A percentile compares a stretch with the other conserved stretches of the same genome.
These are phyloP conservation scores for Saccharomycopsis vini DNA, from an alignment of 805 yeast genomes.

Conservation along the genomic window DNA sequence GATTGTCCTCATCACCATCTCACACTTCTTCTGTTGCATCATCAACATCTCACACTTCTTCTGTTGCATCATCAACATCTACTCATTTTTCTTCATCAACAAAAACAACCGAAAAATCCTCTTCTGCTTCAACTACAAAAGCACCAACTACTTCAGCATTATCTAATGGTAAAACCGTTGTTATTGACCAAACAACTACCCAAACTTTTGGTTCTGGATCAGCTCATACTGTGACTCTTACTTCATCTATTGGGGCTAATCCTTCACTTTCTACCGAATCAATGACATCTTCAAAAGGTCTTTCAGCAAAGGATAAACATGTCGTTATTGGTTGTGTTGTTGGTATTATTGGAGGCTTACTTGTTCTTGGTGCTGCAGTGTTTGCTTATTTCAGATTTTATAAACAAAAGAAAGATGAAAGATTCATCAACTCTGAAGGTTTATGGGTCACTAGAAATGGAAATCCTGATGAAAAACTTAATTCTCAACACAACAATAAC, in stretches of 20 bases:
- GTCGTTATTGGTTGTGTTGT: conserved; percentile 62
- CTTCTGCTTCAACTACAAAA: not conserved
- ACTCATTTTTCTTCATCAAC: not conserved
- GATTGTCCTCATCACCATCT: conserved; percentile 1
- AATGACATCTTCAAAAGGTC: conserved; percentile 28
- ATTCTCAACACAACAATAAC: conserved; percentile 1
- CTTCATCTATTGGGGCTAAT: conserved; percentile 23
- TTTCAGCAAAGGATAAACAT: conserved; percentile 40
- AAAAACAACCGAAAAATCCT: not conserved
- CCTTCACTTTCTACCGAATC: conserved; percentile 20
- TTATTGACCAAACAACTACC: conserved; percentile 28
- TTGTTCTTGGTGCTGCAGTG: conserved; percentile 33
- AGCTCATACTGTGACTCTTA: conserved; percentile 25
- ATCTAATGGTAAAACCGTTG: conserved; percentile 21
- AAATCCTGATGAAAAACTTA: conserved; percentile 18
- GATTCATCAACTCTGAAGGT: conserved; percentile 19
- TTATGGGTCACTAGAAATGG: conserved; percentile 20
- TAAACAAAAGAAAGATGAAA: conserved; percentile 12
- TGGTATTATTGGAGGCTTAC: conserved; percentile 59
- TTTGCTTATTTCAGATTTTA: conserved; percentile 19
- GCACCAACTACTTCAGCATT: conserved; percentile 5
- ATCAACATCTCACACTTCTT: conserved; percentile 10
- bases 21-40: conserved; percentile 9
- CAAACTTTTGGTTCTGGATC: conserved; percentile 25
- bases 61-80: conserved; percentile 9